These are phyloP conservation scores for Fusarium sp. DNA, from an alignment of 2,329 filamentous ascomycete genomes.

Conservation along the genomic window DNA sequence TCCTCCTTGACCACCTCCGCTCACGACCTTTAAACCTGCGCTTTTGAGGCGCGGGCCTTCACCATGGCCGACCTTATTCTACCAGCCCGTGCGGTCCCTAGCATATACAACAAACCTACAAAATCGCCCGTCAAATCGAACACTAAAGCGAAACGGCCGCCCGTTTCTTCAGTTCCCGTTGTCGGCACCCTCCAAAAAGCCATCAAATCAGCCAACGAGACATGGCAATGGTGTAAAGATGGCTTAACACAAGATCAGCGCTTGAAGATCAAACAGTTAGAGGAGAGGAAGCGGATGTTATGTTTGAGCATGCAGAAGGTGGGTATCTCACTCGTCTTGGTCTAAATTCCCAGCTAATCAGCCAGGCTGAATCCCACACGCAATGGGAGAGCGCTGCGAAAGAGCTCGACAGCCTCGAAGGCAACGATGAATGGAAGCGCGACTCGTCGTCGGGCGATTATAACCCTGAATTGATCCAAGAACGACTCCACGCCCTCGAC, in stretches of 20 bases:
- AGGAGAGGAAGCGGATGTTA: slow-evolving; percentile 73
- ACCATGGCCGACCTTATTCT: slow-evolving; percentile 50
- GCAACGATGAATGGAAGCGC: slow-evolving; percentile 84
- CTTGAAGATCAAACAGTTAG: slow-evolving; percentile 60
- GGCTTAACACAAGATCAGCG: slow-evolving; percentile 66
- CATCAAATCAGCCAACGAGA: slow-evolving; percentile 57
- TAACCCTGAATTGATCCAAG: slow-evolving; percentile 75
- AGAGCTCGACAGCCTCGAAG: slow-evolving; percentile 83
- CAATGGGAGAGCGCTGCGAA: slow-evolving; percentile 83
- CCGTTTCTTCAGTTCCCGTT: slow-evolving; percentile 35
- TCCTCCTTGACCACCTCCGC: background rate
- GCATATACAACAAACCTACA: slow-evolving; percentile 37
- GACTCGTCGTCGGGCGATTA: slow-evolving; percentile 75
- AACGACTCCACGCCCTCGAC: slow-evolving; percentile 79
- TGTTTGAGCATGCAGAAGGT: slow-evolving; percentile 75
- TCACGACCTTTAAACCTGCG: slow-evolving; percentile 28
- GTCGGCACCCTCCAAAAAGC: slow-evolving; percentile 50
- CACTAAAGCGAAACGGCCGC: slow-evolving; percentile 43
- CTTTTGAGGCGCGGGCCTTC: slow-evolving; percentile 14
- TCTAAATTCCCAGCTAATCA: slow-evolving; percentile 13
- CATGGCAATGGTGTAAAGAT: slow-evolving; percentile 64
- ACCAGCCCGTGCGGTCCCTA: slow-evolving; percentile 41
- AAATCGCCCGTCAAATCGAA: slow-evolving; percentile 42
- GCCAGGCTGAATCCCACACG: slow-evolving; percentile 73
- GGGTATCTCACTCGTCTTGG: slow-evolving; percentile 48